phyloP scores from a whole-genome alignment of 345 rosid genomes.

The Salix koriyanagi region DNA sequence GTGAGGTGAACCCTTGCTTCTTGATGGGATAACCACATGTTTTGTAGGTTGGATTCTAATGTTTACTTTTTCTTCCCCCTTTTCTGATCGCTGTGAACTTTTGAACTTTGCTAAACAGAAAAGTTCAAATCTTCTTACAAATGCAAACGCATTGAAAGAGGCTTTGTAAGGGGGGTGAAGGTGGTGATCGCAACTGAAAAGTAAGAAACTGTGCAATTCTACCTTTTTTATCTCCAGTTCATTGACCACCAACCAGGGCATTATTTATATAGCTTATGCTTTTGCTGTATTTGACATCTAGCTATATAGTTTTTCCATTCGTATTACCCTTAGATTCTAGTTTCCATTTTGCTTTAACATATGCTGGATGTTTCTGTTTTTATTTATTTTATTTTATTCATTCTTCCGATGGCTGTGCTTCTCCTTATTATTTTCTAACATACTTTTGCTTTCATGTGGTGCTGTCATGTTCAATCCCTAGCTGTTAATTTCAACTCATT shows the following conservation, averaged over 20 bases:
- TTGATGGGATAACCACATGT: conserved; percentile 6
- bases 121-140: conserved; percentile 62
- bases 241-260: background rate
- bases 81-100: conserved; percentile 51
- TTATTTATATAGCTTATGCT: background rate
- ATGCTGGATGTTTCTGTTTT: background rate
- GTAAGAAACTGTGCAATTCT: conserved; percentile 32
- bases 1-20: conserved; percentile 39
- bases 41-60: conserved; percentile 15
- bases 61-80: background rate
- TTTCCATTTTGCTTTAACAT: background rate
- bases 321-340: background rate
- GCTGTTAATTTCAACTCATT: background rate
- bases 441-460: background rate
- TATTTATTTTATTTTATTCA: background rate
- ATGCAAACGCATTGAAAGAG: conserved; percentile 77
- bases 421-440: background rate
- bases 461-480: background rate
- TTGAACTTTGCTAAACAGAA: conserved; percentile 87
- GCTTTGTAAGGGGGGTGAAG: conserved; percentile 82
- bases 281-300: background rate
- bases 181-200: conserved; percentile 92
- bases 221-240: conserved; percentile 4
- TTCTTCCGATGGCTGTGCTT: background rate
- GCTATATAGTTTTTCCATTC: background rate